Base-by-base conservation (phyloP, 108 stramenopile genomes). In the Fistulifera pelliculosa region DNA sequence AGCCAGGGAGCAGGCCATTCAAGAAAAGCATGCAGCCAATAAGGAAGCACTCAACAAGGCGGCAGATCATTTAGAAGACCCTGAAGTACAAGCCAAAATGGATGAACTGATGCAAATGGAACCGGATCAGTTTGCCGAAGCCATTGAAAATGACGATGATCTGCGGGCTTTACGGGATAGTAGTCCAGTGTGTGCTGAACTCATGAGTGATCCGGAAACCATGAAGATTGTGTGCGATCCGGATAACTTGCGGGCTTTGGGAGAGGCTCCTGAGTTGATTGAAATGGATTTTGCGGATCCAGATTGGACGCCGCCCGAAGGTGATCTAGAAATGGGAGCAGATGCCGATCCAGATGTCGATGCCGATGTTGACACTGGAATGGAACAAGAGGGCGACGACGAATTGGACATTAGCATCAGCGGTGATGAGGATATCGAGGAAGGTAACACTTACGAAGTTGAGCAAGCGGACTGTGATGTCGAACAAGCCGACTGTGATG, bases 121-220 rank as follows among this genome's bases (percentile, higher is more conserved):
- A 61, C 76, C 76, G 16, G 76, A 77, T 16, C 50, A 58, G 35
- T 52, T 77, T 10, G 62, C 64, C 27, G 71, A 77, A 39, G 63
- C 62, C 25, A 69, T 77, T 27, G 76, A 77, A 48, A 73, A 72
- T 42, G 71, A 77, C 47, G 22, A 25, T 13, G 62, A 65, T 21
- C 64, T 77, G 0, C 53, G 50, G 18, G 52, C 67, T 1, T 61
- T 77, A 5, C 61, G 76, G 3, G 76, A 77, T 47, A 63, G 55
- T 0, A 73, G 73, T 51, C 70, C 66, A 1, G 25, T 77, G 4
- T 72, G 71, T 47, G 71, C 58, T 16, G 68, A 69, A 27, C 50
- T 77, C 15, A 70, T 75, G 74, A 45, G 42, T 22, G 68, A 76
- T 53, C 75, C 76, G 12, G 76, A 77, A 22, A 77, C 76, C 1